phyloP scores from a whole-genome alignment of 2,329 filamentous ascomycete genomes.

The Clonostachys rosea region DNA sequence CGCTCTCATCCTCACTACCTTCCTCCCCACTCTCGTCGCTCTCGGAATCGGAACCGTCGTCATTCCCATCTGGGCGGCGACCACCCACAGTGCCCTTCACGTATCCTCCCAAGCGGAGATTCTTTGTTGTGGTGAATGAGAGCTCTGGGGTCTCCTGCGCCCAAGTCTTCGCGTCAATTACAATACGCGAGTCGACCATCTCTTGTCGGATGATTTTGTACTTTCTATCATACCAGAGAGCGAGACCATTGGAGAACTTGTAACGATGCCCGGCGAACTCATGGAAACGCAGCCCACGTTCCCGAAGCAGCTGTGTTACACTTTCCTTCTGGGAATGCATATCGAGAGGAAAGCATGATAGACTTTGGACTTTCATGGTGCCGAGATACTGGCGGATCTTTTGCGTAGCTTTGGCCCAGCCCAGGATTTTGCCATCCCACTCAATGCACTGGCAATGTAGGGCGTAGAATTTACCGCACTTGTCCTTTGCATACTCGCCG shows the following conservation, averaged over 20 bases:
- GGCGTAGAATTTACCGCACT: conserved; percentile 29
- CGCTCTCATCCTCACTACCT: too few species aligned
- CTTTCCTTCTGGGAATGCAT: conserved; percentile 33
- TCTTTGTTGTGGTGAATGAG: too few species aligned
- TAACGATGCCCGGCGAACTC: conserved; percentile 38
- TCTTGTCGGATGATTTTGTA: conserved; percentile 13
- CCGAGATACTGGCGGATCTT: conserved; percentile 35
- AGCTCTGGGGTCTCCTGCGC: conserved; percentile 12
- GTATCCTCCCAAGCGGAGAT: too few species aligned
- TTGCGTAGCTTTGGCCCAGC: conserved; percentile 26
- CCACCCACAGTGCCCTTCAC: too few species aligned
- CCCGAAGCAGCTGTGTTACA: conserved; percentile 23
- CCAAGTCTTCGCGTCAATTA: conserved; percentile 21
- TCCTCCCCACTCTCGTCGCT: background rate
- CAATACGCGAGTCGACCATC: conserved; percentile 20
- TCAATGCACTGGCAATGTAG: conserved; percentile 37
- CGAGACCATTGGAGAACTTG: conserved; percentile 36
- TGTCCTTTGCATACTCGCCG: conserved; percentile 27
- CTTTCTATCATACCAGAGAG: conserved; percentile 16
- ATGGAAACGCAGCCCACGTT: conserved; percentile 40
- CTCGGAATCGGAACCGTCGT: too few species aligned
- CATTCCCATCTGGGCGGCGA: too few species aligned
- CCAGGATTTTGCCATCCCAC: conserved; percentile 42
- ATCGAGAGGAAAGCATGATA: conserved; percentile 36
- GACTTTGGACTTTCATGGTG: conserved; percentile 34